Evolutionary conservation across 1,284 basidiomycete species (phyloP), one percentile per base, ranked within the genome.

Genomic region (Trametes hirsuta): DNA sequence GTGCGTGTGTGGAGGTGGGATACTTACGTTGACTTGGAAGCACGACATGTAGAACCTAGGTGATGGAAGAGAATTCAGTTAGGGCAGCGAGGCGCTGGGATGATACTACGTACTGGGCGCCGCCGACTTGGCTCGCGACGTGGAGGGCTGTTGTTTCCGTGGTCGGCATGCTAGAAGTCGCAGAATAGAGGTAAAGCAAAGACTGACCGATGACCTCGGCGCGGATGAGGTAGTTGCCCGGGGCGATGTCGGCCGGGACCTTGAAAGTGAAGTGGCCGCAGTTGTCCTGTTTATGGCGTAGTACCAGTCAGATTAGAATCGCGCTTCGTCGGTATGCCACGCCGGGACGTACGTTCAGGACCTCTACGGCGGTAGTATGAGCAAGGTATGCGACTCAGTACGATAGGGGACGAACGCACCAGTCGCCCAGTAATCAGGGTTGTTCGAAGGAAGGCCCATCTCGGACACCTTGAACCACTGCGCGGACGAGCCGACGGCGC

Each of bases 401-500:
- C 40, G 24, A 30, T 30, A 5, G 8, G 60, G 47, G 53, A 45
- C 9, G 2, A 6, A 49, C 63, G 45, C 24, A 71, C 71, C 70
- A 57, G 76, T 72, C 21, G 75, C 77, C 73, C 78, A 84, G 69
- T 81, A 82, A 55, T 79, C 78, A 1, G 80, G 80, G 67, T 76
- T 77, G 65, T 72, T 77, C 40, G 80, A 80, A 0, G 78, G 77
- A 21, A 83, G 66, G 46, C 82, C 82, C 59, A 77, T 75, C 68
- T 84, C 77, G 12, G 75, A 71, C 47, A 84, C 76, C 73, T 84
- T 84, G 75, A 84, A 84, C 82, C 82, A 84, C 40, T 64, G 65
- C 6, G 77, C 73, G 50, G 66, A 68, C 2, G 78, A 72, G 24
- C 79, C 81, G 52, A 75, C 75, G 6, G 81, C 80, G 35, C 76